These are phyloP conservation scores for Colletotrichum sp. DNA, from an alignment of 2,329 filamentous ascomycete species.

Conservation along the genomic window DNA sequence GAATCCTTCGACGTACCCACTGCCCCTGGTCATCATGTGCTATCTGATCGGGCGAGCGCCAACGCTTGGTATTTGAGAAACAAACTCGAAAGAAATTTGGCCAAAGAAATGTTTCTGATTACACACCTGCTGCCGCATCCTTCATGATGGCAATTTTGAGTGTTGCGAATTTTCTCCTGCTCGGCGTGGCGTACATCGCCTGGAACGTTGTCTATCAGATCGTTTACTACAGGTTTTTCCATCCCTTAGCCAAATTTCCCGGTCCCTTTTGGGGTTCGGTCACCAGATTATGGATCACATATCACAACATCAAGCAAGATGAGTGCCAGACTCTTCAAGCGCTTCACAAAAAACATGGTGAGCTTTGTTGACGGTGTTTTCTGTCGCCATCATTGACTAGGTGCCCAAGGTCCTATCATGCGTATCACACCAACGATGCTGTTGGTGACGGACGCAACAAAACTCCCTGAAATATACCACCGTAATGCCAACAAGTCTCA, in stretches of 20 bases:
- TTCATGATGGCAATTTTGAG: constrained; percentile 39
- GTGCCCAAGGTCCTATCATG: constrained; percentile 50
- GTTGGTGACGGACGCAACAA: constrained; percentile 56
- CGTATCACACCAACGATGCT: constrained; percentile 59
- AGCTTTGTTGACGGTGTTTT: background rate
- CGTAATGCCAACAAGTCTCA: constrained; percentile 61
- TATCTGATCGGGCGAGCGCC: background rate
- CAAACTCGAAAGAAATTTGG: background rate
- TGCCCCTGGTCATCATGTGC: background rate
- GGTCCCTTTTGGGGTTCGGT: constrained; percentile 60
- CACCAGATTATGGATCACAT: constrained; percentile 59
- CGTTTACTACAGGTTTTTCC: constrained; percentile 55
- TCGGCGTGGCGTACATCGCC: constrained; percentile 35
- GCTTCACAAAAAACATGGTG: constrained; percentile 55
- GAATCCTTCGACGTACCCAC: background rate
- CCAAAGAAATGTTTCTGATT: background rate
- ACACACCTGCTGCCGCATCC: background rate
- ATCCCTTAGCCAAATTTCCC: constrained; percentile 56
- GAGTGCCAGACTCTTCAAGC: constrained; percentile 46
- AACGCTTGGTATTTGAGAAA: background rate
- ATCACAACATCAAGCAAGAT: constrained; percentile 52
- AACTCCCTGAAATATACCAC: constrained; percentile 61
- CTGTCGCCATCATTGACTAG: background rate
- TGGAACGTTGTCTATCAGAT: constrained; percentile 47
- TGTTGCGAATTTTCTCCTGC: constrained; percentile 35